Percentiles rank a stretch among this genome's conserved stretches.
Conservation (phyloP, 371 early-diverging fungal genomes). For the Ordospora pajunii region DNA sequence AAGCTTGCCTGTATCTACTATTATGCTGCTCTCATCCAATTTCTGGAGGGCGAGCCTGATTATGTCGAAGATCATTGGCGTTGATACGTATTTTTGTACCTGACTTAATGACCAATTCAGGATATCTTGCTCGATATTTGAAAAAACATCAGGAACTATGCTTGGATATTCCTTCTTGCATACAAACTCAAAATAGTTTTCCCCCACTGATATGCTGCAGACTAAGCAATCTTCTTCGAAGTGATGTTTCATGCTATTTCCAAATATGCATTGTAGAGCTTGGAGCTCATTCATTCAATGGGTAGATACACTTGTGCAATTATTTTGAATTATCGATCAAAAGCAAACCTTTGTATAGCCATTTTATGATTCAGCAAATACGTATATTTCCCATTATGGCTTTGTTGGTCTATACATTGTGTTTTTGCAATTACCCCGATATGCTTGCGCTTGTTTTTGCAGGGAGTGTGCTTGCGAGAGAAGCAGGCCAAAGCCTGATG, state of each 20-base stretch:
- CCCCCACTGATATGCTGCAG: neutral
- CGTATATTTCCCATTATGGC: too few species aligned
- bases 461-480: too few species aligned
- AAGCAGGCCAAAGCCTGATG: too few species aligned
- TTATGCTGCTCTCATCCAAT: conserved; percentile 1
- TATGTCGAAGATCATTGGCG: conserved; percentile 7
- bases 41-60: neutral
- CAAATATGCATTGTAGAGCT: neutral
- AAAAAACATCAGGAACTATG: neutral
- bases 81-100: neutral
- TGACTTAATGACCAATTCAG: neutral
- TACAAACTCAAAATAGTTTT: neutral
- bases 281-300: neutral
- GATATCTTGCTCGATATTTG: neutral
- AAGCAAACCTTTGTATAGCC: too few species aligned
- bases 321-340: too few species aligned
- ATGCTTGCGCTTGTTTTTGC: too few species aligned
- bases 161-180: neutral
- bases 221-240: neutral
- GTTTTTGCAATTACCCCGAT: too few species aligned
- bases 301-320: too few species aligned
- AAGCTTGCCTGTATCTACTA: neutral
- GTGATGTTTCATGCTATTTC: neutral
- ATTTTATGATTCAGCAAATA: too few species aligned
- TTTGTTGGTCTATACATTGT: too few species aligned